Conservation (phyloP, 139 green algal genomes). For the Haematococcus sp. region DNA sequence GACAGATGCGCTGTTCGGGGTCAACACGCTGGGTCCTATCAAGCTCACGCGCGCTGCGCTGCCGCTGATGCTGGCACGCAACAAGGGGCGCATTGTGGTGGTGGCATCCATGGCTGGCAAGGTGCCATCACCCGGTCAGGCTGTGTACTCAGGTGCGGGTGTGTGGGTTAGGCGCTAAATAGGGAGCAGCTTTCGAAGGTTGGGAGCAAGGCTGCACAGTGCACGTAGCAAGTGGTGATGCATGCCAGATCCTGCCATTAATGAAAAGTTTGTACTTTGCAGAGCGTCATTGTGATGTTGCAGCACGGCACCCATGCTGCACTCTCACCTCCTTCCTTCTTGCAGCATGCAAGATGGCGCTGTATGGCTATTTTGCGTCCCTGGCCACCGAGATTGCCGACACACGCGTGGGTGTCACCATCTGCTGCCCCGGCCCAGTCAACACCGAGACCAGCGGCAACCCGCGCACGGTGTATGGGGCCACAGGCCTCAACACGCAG, state of each 20-base stretch:
- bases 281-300: neutral
- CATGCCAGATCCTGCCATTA: neutral
- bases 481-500: slow-evolving; percentile 36
- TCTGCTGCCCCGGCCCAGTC: slow-evolving; percentile 79
- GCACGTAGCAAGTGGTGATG: neutral
- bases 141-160: slow-evolving; percentile 56
- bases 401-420: slow-evolving; percentile 64
- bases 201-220: slow-evolving; percentile 3
- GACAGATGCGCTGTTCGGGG: slow-evolving; percentile 56
- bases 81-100: slow-evolving; percentile 64
- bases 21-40: slow-evolving; percentile 78
- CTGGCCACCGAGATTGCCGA: slow-evolving; percentile 65
- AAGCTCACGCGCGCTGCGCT: slow-evolving; percentile 66
- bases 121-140: slow-evolving; percentile 66
- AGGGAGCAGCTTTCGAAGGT: too few species aligned
- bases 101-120: slow-evolving; percentile 73
- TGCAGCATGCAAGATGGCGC: slow-evolving; percentile 60
- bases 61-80: slow-evolving; percentile 54
- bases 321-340: neutral
- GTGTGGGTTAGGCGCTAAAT: too few species aligned
- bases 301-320: neutral
- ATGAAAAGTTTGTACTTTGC: neutral
- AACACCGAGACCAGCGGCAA: slow-evolving; percentile 11
- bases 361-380: slow-evolving; percentile 74
- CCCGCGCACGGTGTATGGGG: slow-evolving; percentile 57